phyloP scores from a whole-genome alignment of 768 basidiomycete species.

The Pleurotus tuber-regium region DNA sequence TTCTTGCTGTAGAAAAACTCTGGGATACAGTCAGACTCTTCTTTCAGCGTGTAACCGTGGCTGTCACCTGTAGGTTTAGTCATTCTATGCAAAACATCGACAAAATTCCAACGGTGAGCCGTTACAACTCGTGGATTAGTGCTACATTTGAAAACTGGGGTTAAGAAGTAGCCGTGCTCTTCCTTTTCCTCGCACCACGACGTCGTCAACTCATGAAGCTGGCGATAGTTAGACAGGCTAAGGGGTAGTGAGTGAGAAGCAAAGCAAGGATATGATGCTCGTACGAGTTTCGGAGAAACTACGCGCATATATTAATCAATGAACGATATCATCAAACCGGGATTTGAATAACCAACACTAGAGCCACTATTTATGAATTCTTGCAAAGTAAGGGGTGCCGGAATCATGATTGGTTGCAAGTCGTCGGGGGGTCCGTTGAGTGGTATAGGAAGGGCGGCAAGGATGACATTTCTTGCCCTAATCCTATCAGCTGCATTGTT shows the following conservation, averaged over 20 bases:
- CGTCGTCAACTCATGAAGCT: constrained; percentile 66
- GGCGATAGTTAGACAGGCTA: constrained; percentile 66
- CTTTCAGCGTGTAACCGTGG: not conserved
- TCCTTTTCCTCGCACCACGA: constrained; percentile 81
- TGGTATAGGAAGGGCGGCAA: constrained; percentile 65
- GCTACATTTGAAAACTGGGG: constrained; percentile 72
- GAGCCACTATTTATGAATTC: constrained; percentile 63
- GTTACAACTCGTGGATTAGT: constrained; percentile 76
- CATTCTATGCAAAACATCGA: constrained; percentile 62
- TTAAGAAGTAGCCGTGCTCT: constrained; percentile 78
- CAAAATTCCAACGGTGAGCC: constrained; percentile 69
- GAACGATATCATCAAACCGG: not conserved
- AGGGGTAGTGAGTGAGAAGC: not conserved
- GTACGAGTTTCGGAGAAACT: constrained; percentile 60
- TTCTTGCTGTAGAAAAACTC: constrained; percentile 84
- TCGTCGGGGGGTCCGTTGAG: constrained; percentile 60
- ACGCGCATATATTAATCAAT: constrained; percentile 3
- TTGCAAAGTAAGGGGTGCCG: constrained; percentile 59
- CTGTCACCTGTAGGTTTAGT: constrained; percentile 59
- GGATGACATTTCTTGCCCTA: constrained; percentile 50
- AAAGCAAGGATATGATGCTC: not conserved
- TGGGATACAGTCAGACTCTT: constrained; percentile 20
- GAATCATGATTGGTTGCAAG: constrained; percentile 67
- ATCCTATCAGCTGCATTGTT: constrained; percentile 44
- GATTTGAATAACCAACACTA: constrained; percentile 35